Evolutionary conservation across 1,284 basidiomycete genomes (phyloP), one percentile per base, ranked within the genome.

Genomic region (Xanthoconium separans): DNA sequence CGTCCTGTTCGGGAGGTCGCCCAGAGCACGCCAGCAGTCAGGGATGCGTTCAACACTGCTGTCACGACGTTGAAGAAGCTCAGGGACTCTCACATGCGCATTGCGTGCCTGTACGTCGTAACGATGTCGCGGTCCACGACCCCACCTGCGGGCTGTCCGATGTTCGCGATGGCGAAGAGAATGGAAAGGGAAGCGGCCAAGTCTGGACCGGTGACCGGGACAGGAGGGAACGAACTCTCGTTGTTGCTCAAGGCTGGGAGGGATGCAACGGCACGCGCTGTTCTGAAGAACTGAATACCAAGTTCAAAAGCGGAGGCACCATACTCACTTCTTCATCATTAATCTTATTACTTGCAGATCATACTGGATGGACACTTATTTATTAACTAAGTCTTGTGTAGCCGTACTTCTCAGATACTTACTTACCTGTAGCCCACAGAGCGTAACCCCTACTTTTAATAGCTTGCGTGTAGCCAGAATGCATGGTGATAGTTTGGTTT

Each of bases 41-140:
- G 78, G 31, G 83, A 84, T 42, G 82, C 89, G 27, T 98, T 95
- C 72, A 91, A 98, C 69, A 73, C 74, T 24, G 89, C 88, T 3
- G 84, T 97, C 30, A 75, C 78, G 51, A 83, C 93, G 4, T 73
- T 98, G 67, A 93, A 93, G 72, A 78, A 78, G 51, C 81, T 98
- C 65, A 79, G 95, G 51, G 91, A 95, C 66, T 79, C 82, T 56
- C 96, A 98, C 71, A 93, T 98, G 78, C 84, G 88, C 54, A 82
- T 97, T 44, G 95, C 91, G 24, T 89, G 86, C 62, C 76, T 93
- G 48, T 97, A 96, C 71, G 78, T 95, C 61, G 85, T 95, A 36
- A 84, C 80, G 4, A 86, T 87, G 85, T 80, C 85, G 16, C 79
- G 79, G 58, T 78, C 84, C 5, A 73, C 70, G 66, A 75, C 77